These are phyloP conservation scores for Cordyceps fumosorosea DNA, from an alignment of 2,329 filamentous ascomycete genomes.

Conservation along the genomic window DNA sequence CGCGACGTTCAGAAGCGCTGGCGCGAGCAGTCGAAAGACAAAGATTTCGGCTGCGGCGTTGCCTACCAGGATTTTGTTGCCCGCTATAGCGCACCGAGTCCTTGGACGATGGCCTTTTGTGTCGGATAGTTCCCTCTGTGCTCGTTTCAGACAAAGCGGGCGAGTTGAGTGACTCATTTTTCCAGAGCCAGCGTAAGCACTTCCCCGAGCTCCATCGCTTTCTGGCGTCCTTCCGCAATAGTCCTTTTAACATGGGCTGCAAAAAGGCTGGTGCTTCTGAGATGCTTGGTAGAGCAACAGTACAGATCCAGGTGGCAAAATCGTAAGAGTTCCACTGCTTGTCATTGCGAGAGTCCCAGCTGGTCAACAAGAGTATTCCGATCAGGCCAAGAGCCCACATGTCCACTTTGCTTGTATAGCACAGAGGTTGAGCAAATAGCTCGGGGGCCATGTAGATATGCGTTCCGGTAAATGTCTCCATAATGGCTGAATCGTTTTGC, in stretches of 20 bases:
- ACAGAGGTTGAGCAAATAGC: constrained; percentile 6
- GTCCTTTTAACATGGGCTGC: background rate
- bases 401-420: constrained; percentile 10
- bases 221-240: background rate
- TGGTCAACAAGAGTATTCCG: constrained; percentile 8
- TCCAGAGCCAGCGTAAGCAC: constrained; percentile 9
- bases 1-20: background rate
- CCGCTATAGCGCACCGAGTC: background rate
- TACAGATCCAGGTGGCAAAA: constrained; percentile 3
- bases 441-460: constrained; percentile 14
- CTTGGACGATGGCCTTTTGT: background rate
- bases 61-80: background rate
- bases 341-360: constrained; percentile 1
- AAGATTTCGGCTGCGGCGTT: background rate
- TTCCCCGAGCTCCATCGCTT: constrained; percentile 11
- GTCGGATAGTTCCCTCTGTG: background rate
- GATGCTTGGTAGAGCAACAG: background rate
- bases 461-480: constrained; percentile 13
- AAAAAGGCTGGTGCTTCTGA: background rate
- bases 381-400: constrained; percentile 13
- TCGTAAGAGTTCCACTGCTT: background rate
- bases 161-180: background rate
- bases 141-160: background rate
- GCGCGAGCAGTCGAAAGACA: background rate
- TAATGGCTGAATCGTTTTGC: background rate